Percentiles rank a stretch among this genome's conserved stretches.
phyloP scores from a whole-genome alignment of 2,329 filamentous ascomycete genomes.

The Exophiala sideris region DNA sequence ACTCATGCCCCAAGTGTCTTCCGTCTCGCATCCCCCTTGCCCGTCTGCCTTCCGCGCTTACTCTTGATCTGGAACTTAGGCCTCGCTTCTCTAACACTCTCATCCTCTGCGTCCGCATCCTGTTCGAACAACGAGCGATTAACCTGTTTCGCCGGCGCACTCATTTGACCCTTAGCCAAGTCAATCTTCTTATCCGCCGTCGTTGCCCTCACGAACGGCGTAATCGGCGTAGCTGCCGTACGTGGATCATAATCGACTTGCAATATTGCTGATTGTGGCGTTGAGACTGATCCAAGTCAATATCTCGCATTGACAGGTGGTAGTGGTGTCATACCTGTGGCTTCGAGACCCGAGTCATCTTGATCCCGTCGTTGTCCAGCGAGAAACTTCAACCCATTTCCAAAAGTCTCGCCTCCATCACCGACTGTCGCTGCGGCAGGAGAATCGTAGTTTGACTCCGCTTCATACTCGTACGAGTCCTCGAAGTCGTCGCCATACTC shows the following conservation, averaged over 20 bases:
- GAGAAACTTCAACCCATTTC: constrained; percentile 1
- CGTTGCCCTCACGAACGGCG: constrained; percentile 44
- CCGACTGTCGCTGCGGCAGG: constrained; percentile 21
- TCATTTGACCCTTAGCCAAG: no score
- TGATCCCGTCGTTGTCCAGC: neutral
- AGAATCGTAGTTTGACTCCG: constrained; percentile 21
- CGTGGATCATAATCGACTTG: constrained; percentile 28
- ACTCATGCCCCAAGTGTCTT: constrained; percentile 53
- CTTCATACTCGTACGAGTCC: constrained; percentile 10
- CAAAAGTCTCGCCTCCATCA: constrained; percentile 13
- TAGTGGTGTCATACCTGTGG: neutral
- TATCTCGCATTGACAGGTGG: neutral
- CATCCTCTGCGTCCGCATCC: constrained; percentile 28
- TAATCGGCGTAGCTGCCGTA: constrained; percentile 20
- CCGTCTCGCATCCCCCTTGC: constrained; percentile 49
- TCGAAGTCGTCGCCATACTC: neutral
- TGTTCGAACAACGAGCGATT: no score
- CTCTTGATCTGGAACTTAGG: constrained; percentile 23
- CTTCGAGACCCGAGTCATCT: neutral
- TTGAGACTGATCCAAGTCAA: neutral
- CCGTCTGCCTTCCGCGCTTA: constrained; percentile 16
- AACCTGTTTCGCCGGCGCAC: no score
- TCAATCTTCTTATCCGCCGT: no score
- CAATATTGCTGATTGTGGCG: constrained; percentile 11
- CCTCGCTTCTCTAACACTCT: constrained; percentile 20